phyloP scores from a whole-genome alignment of 2,329 filamentous ascomycete genomes.

The Incumbomyces lentus region DNA sequence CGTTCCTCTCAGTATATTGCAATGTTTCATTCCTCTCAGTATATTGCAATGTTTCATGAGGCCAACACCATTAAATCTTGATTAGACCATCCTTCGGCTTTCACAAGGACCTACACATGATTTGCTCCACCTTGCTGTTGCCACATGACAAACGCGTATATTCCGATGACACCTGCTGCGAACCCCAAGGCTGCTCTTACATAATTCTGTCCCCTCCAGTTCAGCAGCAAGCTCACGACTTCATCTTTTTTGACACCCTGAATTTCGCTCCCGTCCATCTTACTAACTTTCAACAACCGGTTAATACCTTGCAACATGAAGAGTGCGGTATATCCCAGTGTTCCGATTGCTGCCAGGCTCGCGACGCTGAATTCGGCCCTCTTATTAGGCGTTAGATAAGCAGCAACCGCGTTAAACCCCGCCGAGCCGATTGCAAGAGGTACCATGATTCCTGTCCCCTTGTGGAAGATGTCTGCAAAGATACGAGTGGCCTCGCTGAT shows the following conservation, averaged over 20 bases:
- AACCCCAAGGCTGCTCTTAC: slow-evolving; percentile 4
- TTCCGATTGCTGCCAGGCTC: background rate
- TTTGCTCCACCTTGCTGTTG: background rate
- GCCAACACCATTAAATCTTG: no score
- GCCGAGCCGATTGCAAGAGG: slow-evolving; percentile 3
- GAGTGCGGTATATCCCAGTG: background rate
- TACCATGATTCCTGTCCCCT: background rate
- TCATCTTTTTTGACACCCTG: background rate
- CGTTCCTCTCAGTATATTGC: no score
- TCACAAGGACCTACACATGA: no score
- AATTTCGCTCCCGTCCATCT: slow-evolving; percentile 3
- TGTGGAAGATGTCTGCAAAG: slow-evolving; percentile 4
- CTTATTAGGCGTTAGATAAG: background rate
- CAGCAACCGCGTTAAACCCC: background rate
- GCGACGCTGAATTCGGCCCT: background rate
- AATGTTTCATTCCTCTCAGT: no score
- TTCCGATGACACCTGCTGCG: background rate
- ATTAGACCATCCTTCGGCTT: no score
- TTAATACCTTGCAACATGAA: slow-evolving; percentile 1
- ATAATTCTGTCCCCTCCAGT: slow-evolving; percentile 2
- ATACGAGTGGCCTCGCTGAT: slow-evolving; percentile 1
- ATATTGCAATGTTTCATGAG: no score
- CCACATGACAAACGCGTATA: background rate
- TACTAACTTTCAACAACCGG: slow-evolving; percentile 1
- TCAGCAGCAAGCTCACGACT: slow-evolving; percentile 2